These are phyloP conservation scores for Aspergillus quadricinctus DNA, from an alignment of 2,329 filamentous ascomycete species.

Conservation along the genomic window DNA sequence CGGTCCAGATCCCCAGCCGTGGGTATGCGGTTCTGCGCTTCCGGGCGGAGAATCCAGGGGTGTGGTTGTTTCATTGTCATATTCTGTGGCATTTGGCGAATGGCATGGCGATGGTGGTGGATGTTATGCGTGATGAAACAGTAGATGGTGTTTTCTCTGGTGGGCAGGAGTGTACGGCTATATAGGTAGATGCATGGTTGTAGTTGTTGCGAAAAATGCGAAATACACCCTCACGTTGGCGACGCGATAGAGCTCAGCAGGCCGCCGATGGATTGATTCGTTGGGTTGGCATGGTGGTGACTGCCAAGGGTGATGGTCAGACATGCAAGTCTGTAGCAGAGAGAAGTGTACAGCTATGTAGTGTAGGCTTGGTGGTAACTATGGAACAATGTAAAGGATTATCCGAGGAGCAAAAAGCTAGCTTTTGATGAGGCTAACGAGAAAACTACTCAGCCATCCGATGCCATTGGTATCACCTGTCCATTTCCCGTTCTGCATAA, in stretches of 20 bases:
- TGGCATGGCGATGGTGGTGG: constrained; percentile 43
- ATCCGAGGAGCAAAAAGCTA: background rate
- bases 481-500: background rate
- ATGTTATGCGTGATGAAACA: constrained; percentile 21
- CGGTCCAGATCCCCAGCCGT: constrained; percentile 50
- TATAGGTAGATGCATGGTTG: background rate
- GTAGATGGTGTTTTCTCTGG: background rate
- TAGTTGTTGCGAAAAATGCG: background rate
- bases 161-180: background rate
- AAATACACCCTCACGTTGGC: no score
- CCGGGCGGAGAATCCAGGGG: constrained; percentile 50
- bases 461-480: background rate
- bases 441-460: background rate
- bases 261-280: no score
- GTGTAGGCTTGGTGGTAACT: background rate
- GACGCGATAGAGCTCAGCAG: no score
- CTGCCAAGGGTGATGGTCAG: background rate
- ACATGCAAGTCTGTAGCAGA: background rate
- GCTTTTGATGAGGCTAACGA: background rate
- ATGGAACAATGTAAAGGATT: background rate
- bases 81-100: constrained; percentile 49
- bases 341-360: background rate
- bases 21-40: constrained; percentile 55
- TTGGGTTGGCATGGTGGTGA: background rate
- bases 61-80: constrained; percentile 50